phyloP scores from a whole-genome alignment of 2,329 filamentous ascomycete genomes.

The Venturia oleaginea region DNA sequence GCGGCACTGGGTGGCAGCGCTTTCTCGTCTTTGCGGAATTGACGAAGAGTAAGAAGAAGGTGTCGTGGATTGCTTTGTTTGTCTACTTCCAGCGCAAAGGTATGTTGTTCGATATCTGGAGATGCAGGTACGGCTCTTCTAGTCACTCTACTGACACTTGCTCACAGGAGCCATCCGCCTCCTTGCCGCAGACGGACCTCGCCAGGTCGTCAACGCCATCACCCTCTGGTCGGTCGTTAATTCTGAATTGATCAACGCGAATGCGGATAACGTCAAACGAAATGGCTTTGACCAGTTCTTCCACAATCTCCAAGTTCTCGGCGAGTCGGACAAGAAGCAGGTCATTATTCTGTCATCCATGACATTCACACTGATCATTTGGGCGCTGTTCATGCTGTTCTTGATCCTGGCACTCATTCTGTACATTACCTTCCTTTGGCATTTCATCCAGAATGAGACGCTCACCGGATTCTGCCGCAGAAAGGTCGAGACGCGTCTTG shows the following conservation, averaged over 20 bases:
- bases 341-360: conserved; percentile 80
- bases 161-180: conserved; percentile 71
- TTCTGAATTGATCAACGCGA: conserved; percentile 51
- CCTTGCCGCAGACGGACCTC: conserved; percentile 82
- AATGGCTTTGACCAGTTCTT: conserved; percentile 69
- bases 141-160: neutral
- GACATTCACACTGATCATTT: conserved; percentile 84
- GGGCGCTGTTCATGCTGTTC: conserved; percentile 69
- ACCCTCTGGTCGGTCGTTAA: conserved; percentile 80
- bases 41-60: conserved; percentile 84
- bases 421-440: conserved; percentile 84
- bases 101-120: conserved; percentile 20
- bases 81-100: conserved; percentile 74
- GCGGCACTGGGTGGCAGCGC: conserved; percentile 71
- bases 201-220: conserved; percentile 82
- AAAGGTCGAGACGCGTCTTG: conserved; percentile 80
- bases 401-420: conserved; percentile 67
- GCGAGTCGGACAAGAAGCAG: conserved; percentile 65
- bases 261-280: conserved; percentile 40
- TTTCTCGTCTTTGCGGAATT: conserved; percentile 89
- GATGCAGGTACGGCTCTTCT: neutral
- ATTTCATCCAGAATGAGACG: conserved; percentile 79
- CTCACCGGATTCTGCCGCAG: conserved; percentile 80
- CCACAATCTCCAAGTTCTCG: conserved; percentile 66
- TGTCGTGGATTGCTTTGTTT: conserved; percentile 83